Evolutionary conservation across 163 green algal species (phyloP).

Genomic region (Smithsoniella earleae): DNA sequence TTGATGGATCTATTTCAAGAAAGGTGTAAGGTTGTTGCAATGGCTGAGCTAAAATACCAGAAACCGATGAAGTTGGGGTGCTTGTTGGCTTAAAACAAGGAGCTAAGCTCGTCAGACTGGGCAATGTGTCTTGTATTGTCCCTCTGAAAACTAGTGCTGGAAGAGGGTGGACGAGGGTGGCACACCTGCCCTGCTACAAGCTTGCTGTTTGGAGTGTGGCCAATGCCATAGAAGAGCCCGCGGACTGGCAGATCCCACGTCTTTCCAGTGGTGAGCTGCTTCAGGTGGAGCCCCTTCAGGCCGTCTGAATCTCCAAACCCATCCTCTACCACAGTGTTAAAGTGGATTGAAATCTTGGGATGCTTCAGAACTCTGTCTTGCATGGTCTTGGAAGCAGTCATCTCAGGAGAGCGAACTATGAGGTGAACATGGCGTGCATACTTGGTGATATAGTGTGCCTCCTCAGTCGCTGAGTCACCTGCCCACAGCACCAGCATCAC

Average conservation of each 20-base stretch:
- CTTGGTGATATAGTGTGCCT: constrained; percentile 98
- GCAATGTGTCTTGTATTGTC: too few relatives aligned
- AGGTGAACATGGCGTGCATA: constrained; percentile 89
- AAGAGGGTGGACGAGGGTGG: too few relatives aligned
- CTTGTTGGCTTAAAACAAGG: too few relatives aligned
- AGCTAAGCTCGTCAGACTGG: too few relatives aligned
- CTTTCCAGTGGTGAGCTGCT: constrained; percentile 31
- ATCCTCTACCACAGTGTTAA: constrained; percentile 77
- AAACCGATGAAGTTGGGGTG: too few relatives aligned
- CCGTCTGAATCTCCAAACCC: constrained; percentile 56
- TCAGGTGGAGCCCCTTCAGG: constrained; percentile 57
- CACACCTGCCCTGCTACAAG: constrained; percentile 40
- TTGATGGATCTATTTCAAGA: too few relatives aligned
- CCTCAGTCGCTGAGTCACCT: constrained; percentile 87
- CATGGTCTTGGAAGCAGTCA: constrained; percentile 90
- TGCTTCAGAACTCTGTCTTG: constrained; percentile 55
- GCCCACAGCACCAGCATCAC: background rate
- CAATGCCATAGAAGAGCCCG: constrained; percentile 93
- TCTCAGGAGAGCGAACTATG: constrained; percentile 66
- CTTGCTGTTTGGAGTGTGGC: constrained; percentile 86
- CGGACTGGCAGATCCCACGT: constrained; percentile 53
- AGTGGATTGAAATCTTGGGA: constrained; percentile 70
- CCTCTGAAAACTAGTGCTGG: too few relatives aligned
- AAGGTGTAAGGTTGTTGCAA: too few relatives aligned
- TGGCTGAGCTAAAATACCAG: too few relatives aligned